Percentiles rank a stretch among this genome's conserved stretches.
Evolutionary conservation across 768 basidiomycete genomes (phyloP).

Genomic region (Amanita jacksonii): DNA sequence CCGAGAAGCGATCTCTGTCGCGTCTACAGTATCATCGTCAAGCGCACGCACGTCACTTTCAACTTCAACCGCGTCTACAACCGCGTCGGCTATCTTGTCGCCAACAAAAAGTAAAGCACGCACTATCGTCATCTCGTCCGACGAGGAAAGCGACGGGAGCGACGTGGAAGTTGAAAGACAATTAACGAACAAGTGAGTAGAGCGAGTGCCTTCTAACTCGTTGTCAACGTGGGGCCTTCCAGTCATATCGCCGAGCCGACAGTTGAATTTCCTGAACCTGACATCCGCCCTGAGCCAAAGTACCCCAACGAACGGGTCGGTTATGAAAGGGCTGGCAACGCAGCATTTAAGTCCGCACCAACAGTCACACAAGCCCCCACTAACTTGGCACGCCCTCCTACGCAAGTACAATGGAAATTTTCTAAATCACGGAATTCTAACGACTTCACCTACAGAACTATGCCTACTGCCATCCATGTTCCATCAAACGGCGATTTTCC

Average conservation of each 20-base stretch:
- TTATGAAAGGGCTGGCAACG: neutral
- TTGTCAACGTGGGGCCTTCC: too few relatives aligned
- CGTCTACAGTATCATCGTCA: conserved; percentile 5
- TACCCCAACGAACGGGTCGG: conserved; percentile 6
- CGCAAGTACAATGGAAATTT: conserved; percentile 17
- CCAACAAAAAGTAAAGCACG: conserved; percentile 8
- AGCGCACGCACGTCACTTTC: neutral
- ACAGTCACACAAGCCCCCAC: conserved; percentile 27
- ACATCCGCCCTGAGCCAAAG: neutral
- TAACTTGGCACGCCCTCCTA: conserved; percentile 15
- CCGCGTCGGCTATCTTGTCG: neutral
- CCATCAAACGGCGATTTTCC: conserved; percentile 24
- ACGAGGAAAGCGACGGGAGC: conserved; percentile 21
- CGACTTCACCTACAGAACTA: conserved; percentile 8
- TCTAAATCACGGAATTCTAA: conserved; percentile 8
- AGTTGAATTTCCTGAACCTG: neutral
- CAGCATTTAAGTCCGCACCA: conserved; percentile 9
- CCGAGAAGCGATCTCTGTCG: neutral
- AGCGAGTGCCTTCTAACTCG: conserved; percentile 5
- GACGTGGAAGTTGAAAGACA: conserved; percentile 16
- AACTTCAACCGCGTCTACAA: neutral
- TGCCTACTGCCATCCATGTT: conserved; percentile 22
- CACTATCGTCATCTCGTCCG: conserved; percentile 27
- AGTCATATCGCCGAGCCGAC: conserved; percentile 6
- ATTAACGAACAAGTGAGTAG: conserved; percentile 9